These are phyloP conservation scores for Purpureocillium takamizusanense DNA, from an alignment of 2,329 filamentous ascomycete genomes.

Conservation along the genomic window DNA sequence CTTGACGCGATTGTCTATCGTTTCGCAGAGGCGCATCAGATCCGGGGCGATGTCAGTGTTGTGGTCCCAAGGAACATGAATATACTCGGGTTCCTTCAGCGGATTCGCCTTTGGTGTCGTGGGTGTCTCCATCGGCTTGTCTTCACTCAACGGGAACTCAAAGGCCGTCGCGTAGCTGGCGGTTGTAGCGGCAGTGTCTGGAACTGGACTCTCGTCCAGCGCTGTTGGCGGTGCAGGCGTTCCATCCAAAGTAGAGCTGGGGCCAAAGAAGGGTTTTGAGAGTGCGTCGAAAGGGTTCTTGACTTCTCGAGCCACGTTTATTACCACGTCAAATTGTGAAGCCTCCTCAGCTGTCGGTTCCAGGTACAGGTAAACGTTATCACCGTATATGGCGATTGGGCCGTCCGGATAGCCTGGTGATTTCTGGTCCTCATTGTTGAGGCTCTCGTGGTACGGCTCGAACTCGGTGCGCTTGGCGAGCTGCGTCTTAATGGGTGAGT, in stretches of 20 bases:
- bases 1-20: slow-evolving; percentile 62
- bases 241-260: slow-evolving; percentile 5
- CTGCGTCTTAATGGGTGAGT: slow-evolving; percentile 51
- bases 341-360: slow-evolving; percentile 75
- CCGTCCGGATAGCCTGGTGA: slow-evolving; percentile 76
- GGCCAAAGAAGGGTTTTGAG: slow-evolving; percentile 17
- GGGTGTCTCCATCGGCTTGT: slow-evolving; percentile 33
- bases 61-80: slow-evolving; percentile 82
- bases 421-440: slow-evolving; percentile 70
- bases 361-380: slow-evolving; percentile 68
- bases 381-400: slow-evolving; percentile 72
- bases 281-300: slow-evolving; percentile 57
- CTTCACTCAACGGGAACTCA: slow-evolving; percentile 38
- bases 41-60: slow-evolving; percentile 79
- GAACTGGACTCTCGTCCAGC: slow-evolving; percentile 30
- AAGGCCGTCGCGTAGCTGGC: slow-evolving; percentile 53
- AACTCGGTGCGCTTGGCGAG: slow-evolving; percentile 46
- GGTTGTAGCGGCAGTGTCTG: slow-evolving; percentile 48
- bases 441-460: slow-evolving; percentile 56
- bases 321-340: slow-evolving; percentile 68
- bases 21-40: slow-evolving; percentile 64
- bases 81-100: slow-evolving; percentile 62
- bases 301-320: slow-evolving; percentile 79
- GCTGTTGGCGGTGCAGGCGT: slow-evolving; percentile 18
- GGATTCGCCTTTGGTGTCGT: slow-evolving; percentile 44